Conservation (phyloP, 768 basidiomycete genomes). For the Mycena vitilis region DNA sequence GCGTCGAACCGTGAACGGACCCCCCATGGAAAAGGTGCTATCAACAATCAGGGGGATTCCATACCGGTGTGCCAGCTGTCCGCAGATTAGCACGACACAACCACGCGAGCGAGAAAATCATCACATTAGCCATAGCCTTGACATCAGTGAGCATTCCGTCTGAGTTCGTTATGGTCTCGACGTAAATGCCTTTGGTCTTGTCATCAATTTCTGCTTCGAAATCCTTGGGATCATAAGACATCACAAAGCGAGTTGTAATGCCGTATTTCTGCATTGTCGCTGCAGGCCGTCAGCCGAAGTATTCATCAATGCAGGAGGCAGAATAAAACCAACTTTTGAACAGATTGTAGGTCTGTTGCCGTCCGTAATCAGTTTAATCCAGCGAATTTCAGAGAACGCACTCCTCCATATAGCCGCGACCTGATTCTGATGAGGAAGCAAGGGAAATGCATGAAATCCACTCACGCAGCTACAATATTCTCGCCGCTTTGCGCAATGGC, state of each 20-base stretch:
- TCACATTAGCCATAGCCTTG: constrained; percentile 59
- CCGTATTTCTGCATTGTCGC: constrained; percentile 55
- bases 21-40: constrained; percentile 65
- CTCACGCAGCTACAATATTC: constrained; percentile 64
- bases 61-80: constrained; percentile 61
- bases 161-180: constrained; percentile 68
- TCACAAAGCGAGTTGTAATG: constrained; percentile 57
- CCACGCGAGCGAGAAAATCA: background rate
- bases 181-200: constrained; percentile 63
- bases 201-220: constrained; percentile 61
- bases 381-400: constrained; percentile 46
- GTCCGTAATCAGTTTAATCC: background rate
- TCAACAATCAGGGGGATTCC: constrained; percentile 66
- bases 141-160: constrained; percentile 61
- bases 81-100: background rate
- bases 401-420: constrained; percentile 75
- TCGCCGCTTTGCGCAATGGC: constrained; percentile 61
- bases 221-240: constrained; percentile 51
- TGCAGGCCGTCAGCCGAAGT: no score
- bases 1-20: background rate
- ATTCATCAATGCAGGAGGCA: no score
- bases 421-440: constrained; percentile 33
- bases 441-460: background rate
- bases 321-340: constrained; percentile 64
- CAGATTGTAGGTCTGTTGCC: constrained; percentile 71